Conservation (phyloP, 805 yeast genomes). For the Scheffersomyces spartinae region DNA sequence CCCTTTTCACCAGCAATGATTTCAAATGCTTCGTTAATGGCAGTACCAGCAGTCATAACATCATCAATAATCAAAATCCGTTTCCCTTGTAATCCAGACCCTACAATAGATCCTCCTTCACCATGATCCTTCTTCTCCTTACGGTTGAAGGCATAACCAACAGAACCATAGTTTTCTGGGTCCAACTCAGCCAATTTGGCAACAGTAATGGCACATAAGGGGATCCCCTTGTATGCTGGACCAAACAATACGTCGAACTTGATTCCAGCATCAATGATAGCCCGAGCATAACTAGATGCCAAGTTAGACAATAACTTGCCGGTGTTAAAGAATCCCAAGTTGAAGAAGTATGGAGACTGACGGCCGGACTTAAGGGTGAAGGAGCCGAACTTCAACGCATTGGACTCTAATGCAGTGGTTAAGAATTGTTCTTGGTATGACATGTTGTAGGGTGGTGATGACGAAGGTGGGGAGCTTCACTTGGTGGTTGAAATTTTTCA, state of each 20-base stretch:
- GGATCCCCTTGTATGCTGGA: slow-evolving; percentile 97
- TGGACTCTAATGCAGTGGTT: slow-evolving; percentile 68
- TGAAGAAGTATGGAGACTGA: slow-evolving; percentile 91
- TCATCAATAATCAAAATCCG: slow-evolving; percentile 84
- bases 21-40: slow-evolving; percentile 85
- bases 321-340: slow-evolving; percentile 79
- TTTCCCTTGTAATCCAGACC: slow-evolving; percentile 62
- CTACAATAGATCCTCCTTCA: slow-evolving; percentile 94
- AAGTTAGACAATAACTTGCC: slow-evolving; percentile 70
- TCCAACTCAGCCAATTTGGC: slow-evolving; percentile 88
- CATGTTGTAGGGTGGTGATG: too few species aligned
- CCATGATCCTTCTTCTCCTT: slow-evolving; percentile 97
- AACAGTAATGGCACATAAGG: slow-evolving; percentile 85
- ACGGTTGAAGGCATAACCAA: slow-evolving; percentile 91
- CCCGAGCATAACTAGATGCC: slow-evolving; percentile 81
- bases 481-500: too few species aligned
- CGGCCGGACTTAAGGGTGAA: slow-evolving; percentile 92
- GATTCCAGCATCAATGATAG: slow-evolving; percentile 70
- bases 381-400: slow-evolving; percentile 78
- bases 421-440: slow-evolving; percentile 59
- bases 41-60: slow-evolving; percentile 98
- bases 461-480: too few species aligned
- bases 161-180: slow-evolving; percentile 58
- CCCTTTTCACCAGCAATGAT: slow-evolving; percentile 67
- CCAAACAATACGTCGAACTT: slow-evolving; percentile 90